Percentiles rank a stretch among this genome's conserved stretches.
phyloP scores from a whole-genome alignment of 306 rosid species.

The Ammopiptanthus mongolicus region DNA sequence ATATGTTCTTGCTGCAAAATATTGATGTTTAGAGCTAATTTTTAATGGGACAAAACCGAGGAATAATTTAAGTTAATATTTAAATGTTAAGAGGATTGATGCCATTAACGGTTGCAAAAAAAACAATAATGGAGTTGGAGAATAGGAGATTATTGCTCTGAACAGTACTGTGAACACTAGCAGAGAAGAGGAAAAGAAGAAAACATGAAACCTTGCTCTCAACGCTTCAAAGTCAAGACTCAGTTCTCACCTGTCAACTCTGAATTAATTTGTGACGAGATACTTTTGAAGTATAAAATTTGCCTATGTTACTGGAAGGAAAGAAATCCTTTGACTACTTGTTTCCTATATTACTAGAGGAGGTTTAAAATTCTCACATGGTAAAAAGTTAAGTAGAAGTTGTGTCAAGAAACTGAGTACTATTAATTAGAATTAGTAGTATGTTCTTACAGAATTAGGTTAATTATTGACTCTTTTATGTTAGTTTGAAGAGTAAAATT shows the following conservation, averaged over 20 bases:
- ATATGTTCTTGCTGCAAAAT: background rate
- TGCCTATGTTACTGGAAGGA: background rate
- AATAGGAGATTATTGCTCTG: background rate
- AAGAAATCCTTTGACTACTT: background rate
- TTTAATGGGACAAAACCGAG: background rate
- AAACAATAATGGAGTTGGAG: background rate
- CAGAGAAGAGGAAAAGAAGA: background rate
- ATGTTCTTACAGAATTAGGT: background rate
- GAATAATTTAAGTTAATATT: background rate
- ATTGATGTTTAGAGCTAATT: background rate
- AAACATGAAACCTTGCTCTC: background rate
- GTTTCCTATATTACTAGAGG: background rate
- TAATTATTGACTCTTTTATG: background rate
- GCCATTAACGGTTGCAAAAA: background rate
- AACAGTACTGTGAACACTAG: background rate
- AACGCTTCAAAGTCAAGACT: too few relatives aligned
- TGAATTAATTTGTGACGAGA: background rate
- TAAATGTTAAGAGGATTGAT: background rate
- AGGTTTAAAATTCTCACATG: background rate
- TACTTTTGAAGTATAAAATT: background rate
- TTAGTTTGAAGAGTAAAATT: background rate
- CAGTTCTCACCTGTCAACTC: background rate
- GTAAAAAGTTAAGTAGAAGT: background rate
- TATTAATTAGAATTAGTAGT: background rate
- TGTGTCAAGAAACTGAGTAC: background rate